Base-by-base conservation (phyloP, 208 protist genomes). In the Trypanosoma lewisi region DNA sequence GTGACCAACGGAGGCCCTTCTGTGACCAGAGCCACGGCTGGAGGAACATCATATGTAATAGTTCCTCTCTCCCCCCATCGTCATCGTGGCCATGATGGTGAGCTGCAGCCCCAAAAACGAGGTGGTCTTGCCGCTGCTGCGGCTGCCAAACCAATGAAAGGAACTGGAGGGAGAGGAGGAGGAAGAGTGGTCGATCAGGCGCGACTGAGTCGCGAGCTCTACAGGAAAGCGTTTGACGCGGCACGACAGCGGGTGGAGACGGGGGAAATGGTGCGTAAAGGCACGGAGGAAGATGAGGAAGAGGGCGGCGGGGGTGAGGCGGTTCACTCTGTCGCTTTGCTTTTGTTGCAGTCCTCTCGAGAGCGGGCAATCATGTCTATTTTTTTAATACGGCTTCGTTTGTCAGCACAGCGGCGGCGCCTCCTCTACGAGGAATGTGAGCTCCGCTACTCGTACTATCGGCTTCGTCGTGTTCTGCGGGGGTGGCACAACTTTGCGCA, bases 261-360 rank as follows among this genome's bases (percentile, higher is more conserved):
- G 23, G 50, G 23, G 48, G 19, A 7, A 4, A 12, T 17, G 17
- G 16, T n/a, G n/a, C n/a, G n/a, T n/a, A n/a, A n/a, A n/a, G n/a
- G n/a, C n/a, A n/a, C 2, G 31, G 2, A 2, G 14, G 2, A 21
- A 37, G 12, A 44, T 21, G 9, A 6, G 19, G 39, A 48, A 25
- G 16, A 54, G 9, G 45, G 37, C 14, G 42, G 1, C 9, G 50
- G 37, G 28, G 25, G 25, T 42, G 59, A 53, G 12, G 28, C 21
- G 27, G 36, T 76, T 39, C 49, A 64, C 8, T 94, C 87, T 31
- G 67, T 91, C 14, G 79, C 84, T 21, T 28, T 91, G 8, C 48
- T 94, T 30, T 75, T 94, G 44, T 60, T 94, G 33, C 64, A 77
- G 16, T 67, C 87, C 12, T 80, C 84, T 11, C 68, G 68, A 52